A percentile compares a stretch with the other conserved stretches of the same genome.
Evolutionary conservation across 2,329 filamentous ascomycete species (phyloP).

Genomic region (Fusarium musae): DNA sequence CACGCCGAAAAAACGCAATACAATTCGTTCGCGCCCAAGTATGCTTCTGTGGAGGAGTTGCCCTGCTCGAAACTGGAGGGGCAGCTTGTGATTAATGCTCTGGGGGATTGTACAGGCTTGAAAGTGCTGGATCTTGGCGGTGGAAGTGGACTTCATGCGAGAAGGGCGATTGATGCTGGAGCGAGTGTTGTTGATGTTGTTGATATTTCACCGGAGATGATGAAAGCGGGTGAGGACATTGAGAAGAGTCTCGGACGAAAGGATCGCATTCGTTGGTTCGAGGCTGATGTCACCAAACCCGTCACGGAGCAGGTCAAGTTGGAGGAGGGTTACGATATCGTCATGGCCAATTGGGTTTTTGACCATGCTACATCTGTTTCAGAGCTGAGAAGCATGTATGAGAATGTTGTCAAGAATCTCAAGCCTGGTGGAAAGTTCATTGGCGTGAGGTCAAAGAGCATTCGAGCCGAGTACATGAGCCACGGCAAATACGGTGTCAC

Average conservation of each 20-base stretch:
- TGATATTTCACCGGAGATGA: not conserved
- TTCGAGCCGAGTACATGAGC: not conserved
- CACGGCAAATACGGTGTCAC: not conserved
- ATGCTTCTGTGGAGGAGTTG: slow-evolving; percentile 4
- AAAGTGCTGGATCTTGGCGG: not conserved
- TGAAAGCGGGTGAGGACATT: not conserved
- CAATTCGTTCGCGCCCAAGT: not conserved
- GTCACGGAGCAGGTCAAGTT: not conserved
- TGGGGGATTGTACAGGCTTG: not conserved
- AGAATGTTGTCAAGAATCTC: not conserved
- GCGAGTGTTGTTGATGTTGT: not conserved
- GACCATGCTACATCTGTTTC: not conserved
- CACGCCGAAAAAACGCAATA: not conserved
- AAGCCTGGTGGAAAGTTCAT: not conserved
- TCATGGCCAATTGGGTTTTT: slow-evolving; percentile 4
- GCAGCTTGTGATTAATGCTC: not conserved
- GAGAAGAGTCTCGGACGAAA: not conserved
- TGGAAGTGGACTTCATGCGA: not conserved
- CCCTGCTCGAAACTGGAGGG: not conserved
- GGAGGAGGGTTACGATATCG: not conserved
- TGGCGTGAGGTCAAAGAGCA: not conserved
- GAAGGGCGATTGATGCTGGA: not conserved
- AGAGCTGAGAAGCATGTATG: not conserved
- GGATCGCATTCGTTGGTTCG: not conserved
- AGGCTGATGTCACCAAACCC: not conserved